These are phyloP conservation scores for Aspergillus ellipticus DNA, from an alignment of 495 filamentous ascomycete species.

Conservation along the genomic window DNA sequence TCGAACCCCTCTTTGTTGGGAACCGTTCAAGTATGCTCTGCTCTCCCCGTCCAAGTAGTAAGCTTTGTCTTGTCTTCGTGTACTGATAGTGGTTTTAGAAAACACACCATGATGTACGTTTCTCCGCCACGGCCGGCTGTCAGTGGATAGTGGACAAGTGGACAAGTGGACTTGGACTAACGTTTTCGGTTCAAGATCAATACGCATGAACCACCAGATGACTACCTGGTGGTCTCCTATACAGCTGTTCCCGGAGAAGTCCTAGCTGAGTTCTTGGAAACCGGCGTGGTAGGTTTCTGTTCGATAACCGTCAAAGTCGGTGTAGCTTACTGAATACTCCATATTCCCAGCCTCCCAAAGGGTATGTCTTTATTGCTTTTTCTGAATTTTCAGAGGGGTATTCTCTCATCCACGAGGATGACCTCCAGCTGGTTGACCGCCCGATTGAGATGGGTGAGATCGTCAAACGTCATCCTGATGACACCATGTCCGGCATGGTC, in stretches of 20 bases:
- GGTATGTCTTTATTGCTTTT: constrained; percentile 35
- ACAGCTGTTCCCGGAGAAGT: constrained; percentile 20
- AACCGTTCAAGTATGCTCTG: constrained; percentile 19
- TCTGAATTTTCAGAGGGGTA: constrained; percentile 16
- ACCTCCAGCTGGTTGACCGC: constrained; percentile 41
- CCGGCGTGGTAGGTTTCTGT: constrained; percentile 25
- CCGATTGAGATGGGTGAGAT: constrained; percentile 36
- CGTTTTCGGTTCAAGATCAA: constrained; percentile 11
- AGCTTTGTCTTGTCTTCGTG: not conserved
- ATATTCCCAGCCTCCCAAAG: constrained; percentile 29
- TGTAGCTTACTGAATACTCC: not conserved
- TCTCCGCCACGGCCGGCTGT: not conserved
- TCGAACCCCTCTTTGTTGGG: constrained; percentile 26
- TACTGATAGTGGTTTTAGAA: constrained; percentile 13
- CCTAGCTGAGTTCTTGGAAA: constrained; percentile 23
- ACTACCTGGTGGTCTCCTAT: constrained; percentile 10
- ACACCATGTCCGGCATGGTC: constrained; percentile 39
- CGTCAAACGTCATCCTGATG: constrained; percentile 40
- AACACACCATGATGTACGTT: constrained; percentile 22
- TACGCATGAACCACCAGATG: constrained; percentile 15
- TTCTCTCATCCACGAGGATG: constrained; percentile 40
- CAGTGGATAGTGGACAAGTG: not conserved
- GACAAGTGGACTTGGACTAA: too few species aligned
- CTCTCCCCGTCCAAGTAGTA: not conserved
- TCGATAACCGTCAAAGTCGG: not conserved